These are phyloP conservation scores for Corylus avellana DNA, from an alignment of 306 rosid genomes.

Conservation along the genomic window DNA sequence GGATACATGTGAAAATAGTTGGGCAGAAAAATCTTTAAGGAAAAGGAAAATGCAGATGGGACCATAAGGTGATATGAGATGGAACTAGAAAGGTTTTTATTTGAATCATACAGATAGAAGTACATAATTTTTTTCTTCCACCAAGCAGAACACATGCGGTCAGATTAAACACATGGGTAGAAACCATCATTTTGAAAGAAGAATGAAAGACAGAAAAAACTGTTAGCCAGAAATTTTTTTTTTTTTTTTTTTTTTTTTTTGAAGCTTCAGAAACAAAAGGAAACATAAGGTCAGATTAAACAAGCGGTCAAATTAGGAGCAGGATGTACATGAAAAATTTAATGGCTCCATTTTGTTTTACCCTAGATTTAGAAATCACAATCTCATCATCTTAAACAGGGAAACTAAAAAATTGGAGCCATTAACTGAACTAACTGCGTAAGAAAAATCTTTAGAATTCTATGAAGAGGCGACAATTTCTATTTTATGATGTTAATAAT, in stretches of 20 bases:
- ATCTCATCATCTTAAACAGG: too few species aligned
- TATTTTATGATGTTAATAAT: too few species aligned
- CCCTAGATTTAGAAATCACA: too few species aligned
- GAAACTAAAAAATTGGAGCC: too few species aligned
- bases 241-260: too few species aligned
- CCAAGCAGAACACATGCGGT: not conserved
- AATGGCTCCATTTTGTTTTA: too few species aligned
- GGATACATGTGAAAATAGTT: not conserved
- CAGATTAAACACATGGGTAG: not conserved
- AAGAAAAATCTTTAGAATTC: too few species aligned
- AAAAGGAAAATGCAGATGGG: not conserved
- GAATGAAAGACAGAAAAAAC: not conserved
- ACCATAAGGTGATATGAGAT: not conserved
- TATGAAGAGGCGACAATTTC: too few species aligned
- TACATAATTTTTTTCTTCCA: not conserved
- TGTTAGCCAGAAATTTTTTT: too few species aligned
- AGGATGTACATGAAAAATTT: too few species aligned
- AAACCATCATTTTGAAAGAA: not conserved
- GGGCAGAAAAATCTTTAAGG: not conserved
- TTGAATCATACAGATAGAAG: not conserved
- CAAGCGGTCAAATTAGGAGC: not conserved
- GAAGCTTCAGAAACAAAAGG: not conserved
- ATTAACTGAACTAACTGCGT: too few species aligned
- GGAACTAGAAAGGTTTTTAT: not conserved
- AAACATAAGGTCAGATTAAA: not conserved